Percentiles rank a stretch among this genome's conserved stretches.
phyloP scores from a whole-genome alignment of 352 stramenopile species.

The Globisporangium sylvaticum region DNA sequence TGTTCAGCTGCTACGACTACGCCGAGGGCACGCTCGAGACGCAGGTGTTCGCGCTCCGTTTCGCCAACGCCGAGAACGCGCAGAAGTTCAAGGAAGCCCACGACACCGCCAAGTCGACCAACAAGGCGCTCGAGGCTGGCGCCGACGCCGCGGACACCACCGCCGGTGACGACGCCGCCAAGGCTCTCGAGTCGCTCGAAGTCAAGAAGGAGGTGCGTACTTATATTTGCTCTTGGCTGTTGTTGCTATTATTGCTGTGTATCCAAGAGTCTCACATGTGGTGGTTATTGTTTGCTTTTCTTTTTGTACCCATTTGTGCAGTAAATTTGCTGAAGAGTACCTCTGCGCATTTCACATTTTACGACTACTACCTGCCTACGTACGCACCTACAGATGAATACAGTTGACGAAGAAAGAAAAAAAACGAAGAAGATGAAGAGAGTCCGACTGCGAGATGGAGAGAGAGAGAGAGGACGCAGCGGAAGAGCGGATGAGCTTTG shows the following conservation, averaged over 20 bases:
- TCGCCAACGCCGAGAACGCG: constrained; percentile 95
- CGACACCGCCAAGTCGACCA: constrained; percentile 90
- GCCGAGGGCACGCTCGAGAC: constrained; percentile 91
- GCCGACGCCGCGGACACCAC: constrained; percentile 89
- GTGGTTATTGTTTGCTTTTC: background rate
- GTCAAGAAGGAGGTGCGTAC: constrained; percentile 81
- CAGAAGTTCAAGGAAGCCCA: constrained; percentile 97
- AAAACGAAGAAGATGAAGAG: constrained; percentile 3
- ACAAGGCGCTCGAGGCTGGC: constrained; percentile 92
- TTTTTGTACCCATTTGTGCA: constrained; percentile 6
- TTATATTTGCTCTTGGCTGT: background rate
- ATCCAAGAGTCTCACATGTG: background rate
- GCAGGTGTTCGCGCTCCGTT: constrained; percentile 90
- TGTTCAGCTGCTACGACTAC: constrained; percentile 99
- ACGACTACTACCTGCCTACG: constrained; percentile 2
- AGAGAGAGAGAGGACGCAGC: background rate
- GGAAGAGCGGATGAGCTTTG: background rate
- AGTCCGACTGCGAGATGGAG: constrained; percentile 1
- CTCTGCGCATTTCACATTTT: constrained; percentile 14
- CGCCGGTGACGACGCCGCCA: constrained; percentile 91
- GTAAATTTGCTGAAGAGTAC: constrained; percentile 14
- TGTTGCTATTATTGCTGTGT: background rate
- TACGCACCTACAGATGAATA: constrained; percentile 17
- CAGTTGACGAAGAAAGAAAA: constrained; percentile 12
- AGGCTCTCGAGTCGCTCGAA: constrained; percentile 87